A percentile compares a stretch with the other conserved stretches of the same genome.
phyloP scores from a whole-genome alignment of 768 basidiomycete genomes.

The Rhizopogon vinicolor region DNA sequence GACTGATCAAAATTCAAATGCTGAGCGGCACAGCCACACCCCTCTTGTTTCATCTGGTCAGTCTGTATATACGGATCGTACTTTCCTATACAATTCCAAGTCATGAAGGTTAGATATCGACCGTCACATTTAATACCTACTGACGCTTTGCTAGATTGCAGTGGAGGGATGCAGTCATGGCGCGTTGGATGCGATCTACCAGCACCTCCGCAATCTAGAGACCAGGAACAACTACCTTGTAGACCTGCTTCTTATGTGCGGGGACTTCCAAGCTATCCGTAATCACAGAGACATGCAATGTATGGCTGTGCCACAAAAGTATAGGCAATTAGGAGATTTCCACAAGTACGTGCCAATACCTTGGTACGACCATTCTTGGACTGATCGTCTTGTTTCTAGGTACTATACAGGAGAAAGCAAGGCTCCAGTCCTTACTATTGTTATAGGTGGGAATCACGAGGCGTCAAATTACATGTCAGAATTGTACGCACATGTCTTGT shows the following conservation, averaged over 20 bases:
- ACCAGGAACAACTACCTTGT: slow-evolving; percentile 57
- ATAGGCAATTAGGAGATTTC: slow-evolving; percentile 80
- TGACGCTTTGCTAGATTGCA: slow-evolving; percentile 52
- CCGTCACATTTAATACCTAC: no score
- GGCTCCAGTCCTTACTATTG: slow-evolving; percentile 87
- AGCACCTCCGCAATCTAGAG: slow-evolving; percentile 62
- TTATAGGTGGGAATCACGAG: slow-evolving; percentile 98
- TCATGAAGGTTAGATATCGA: neutral
- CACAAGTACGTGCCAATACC: slow-evolving; percentile 47
- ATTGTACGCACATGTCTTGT: slow-evolving; percentile 49
- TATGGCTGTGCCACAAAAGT: slow-evolving; percentile 91
- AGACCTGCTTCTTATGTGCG: slow-evolving; percentile 87
- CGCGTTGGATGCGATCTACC: slow-evolving; percentile 83
- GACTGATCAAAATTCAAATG: no score
- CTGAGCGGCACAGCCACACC: neutral
- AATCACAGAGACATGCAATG: slow-evolving; percentile 81
- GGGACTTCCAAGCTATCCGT: slow-evolving; percentile 93
- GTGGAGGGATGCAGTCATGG: slow-evolving; percentile 97
- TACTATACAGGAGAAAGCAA: slow-evolving; percentile 82
- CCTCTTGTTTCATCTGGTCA: neutral
- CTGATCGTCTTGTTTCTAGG: slow-evolving; percentile 30
- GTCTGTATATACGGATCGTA: neutral
- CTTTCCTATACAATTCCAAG: neutral
- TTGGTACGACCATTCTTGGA: neutral
- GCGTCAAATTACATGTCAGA: slow-evolving; percentile 97